A percentile compares a stretch with the other conserved stretches of the same genome.
Conservation (phyloP, 108 stramenopile species). For the Nitzschia inconspicua region DNA sequence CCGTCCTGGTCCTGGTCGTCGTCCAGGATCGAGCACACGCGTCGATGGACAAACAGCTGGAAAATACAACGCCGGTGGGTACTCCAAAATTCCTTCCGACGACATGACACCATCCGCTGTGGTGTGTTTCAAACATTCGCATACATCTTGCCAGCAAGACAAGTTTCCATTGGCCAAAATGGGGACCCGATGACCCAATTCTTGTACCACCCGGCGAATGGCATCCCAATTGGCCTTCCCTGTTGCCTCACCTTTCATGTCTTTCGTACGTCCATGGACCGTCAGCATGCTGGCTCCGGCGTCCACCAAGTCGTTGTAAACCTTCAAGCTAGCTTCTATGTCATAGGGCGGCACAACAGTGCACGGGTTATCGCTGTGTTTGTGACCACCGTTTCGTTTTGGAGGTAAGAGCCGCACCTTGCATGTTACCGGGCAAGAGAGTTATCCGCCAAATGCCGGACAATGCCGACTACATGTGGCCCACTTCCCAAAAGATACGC, state of each 20-base stretch:
- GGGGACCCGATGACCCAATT: slow-evolving; percentile 50
- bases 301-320: slow-evolving; percentile 70
- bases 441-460: slow-evolving; percentile 37
- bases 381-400: slow-evolving; percentile 19
- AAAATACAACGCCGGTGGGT: slow-evolving; percentile 63
- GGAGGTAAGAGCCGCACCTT: slow-evolving; percentile 59
- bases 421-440: slow-evolving; percentile 46
- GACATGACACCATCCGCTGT: slow-evolving; percentile 79
- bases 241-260: slow-evolving; percentile 51
- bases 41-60: no score
- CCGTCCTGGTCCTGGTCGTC: slow-evolving; percentile 24
- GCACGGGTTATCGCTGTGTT: slow-evolving; percentile 6
- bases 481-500: slow-evolving; percentile 82
- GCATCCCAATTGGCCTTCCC: slow-evolving; percentile 59
- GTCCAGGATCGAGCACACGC: slow-evolving; percentile 33
- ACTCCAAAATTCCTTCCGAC: slow-evolving; percentile 73
- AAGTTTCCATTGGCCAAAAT: slow-evolving; percentile 88
- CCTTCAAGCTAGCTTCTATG: slow-evolving; percentile 45
- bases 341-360: slow-evolving; percentile 9
- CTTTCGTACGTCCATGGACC: slow-evolving; percentile 89
- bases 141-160: slow-evolving; percentile 51
- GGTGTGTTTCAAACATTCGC: slow-evolving; percentile 46
- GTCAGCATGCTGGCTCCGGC: slow-evolving; percentile 84
- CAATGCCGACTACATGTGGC: slow-evolving; percentile 39
- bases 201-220: slow-evolving; percentile 43